Conservation (phyloP, 2,329 filamentous ascomycete genomes). For the Epichloe elymi region DNA sequence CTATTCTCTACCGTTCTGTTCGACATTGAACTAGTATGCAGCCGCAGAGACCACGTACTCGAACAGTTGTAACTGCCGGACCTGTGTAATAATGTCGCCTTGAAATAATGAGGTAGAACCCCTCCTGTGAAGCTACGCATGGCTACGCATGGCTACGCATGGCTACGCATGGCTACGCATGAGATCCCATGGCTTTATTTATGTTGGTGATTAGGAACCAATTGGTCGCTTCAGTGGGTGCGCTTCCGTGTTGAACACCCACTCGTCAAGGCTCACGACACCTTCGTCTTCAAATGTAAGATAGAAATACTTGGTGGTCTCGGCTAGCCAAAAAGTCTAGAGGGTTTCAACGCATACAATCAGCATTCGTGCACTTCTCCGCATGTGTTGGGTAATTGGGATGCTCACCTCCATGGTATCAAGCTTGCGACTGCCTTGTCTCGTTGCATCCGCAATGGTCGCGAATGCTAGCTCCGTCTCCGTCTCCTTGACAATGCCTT, state of each 20-base stretch:
- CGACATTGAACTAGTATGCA: too few relatives aligned
- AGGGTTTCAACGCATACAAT: neutral
- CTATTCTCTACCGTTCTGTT: too few relatives aligned
- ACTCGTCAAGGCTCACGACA: conserved; percentile 55
- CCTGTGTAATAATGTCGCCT: too few relatives aligned
- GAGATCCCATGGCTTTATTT: too few relatives aligned
- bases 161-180: too few relatives aligned
- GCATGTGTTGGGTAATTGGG: neutral
- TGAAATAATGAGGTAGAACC: too few relatives aligned
- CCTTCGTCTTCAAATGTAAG: conserved; percentile 54
- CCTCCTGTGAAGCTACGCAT: too few relatives aligned
- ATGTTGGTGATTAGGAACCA: conserved; percentile 3
- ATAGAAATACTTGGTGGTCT: conserved; percentile 71
- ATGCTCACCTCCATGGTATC: conserved; percentile 50
- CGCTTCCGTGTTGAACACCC: conserved; percentile 49
- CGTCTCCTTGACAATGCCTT: conserved; percentile 27
- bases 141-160: too few relatives aligned
- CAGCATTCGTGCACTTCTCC: neutral
- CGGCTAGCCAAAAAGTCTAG: conserved; percentile 56
- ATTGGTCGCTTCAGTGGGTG: conserved; percentile 31
- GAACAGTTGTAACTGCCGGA: too few relatives aligned
- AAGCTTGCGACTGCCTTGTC: conserved; percentile 19
- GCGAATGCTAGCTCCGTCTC: conserved; percentile 31
- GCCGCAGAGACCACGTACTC: too few relatives aligned
- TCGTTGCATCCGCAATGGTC: conserved; percentile 24